Evolutionary conservation across 2,329 filamentous ascomycete species (phyloP).

Genomic region (Cercospora sesami): DNA sequence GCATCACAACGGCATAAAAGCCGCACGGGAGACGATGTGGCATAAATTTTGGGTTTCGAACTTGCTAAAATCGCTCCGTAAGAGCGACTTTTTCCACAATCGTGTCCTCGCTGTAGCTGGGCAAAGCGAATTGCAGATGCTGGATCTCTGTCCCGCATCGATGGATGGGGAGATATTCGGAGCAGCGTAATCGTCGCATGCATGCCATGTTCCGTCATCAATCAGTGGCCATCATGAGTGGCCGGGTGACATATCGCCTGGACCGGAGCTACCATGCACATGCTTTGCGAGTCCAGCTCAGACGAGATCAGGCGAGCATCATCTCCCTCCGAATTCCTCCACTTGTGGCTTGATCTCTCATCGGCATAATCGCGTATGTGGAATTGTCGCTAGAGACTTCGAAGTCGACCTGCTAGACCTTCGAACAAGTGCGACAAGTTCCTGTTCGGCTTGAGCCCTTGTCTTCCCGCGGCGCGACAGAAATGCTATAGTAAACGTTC

Average conservation of each 20-base stretch:
- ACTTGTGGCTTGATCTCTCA: neutral
- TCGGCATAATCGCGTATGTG: no score
- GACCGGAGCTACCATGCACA: neutral
- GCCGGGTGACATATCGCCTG: neutral
- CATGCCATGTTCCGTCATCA: neutral
- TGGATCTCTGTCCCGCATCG: neutral
- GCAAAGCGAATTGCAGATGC: neutral
- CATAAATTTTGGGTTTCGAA: slow-evolving; percentile 19
- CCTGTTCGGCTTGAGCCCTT: no score
- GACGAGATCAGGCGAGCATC: neutral
- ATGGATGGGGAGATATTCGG: neutral
- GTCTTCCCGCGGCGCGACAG: no score
- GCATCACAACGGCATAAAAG: slow-evolving; percentile 30
- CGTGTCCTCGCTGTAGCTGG: neutral
- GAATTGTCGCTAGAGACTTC: no score
- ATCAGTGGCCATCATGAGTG: neutral
- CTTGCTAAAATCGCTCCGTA: neutral
- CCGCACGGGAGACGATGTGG: slow-evolving; percentile 20
- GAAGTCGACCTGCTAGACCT: no score
- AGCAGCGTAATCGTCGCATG: neutral
- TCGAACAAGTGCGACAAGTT: no score
- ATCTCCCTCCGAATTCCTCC: neutral
- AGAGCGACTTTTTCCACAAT: neutral
- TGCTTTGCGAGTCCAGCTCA: neutral
- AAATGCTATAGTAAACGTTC: no score